These are phyloP conservation scores for Scleroderma citrinum DNA, from an alignment of 768 basidiomycete genomes.

Conservation along the genomic window DNA sequence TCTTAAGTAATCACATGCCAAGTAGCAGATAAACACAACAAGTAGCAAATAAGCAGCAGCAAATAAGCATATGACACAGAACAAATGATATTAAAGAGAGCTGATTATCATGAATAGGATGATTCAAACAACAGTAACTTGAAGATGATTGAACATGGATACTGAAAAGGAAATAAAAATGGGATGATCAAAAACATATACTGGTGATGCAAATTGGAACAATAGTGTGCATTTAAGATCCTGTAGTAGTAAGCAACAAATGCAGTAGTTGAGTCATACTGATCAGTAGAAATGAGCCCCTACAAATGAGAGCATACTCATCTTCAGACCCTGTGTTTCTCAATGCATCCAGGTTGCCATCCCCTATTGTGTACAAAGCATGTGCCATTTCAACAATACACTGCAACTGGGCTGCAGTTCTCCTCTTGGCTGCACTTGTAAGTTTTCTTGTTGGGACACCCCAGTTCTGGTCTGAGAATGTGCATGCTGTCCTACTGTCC, in stretches of 20 bases:
- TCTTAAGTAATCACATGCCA: no score
- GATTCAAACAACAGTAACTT: no score
- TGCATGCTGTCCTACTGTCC: conserved; percentile 1
- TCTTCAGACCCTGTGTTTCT: not conserved
- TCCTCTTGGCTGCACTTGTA: not conserved
- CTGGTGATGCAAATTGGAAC: not conserved
- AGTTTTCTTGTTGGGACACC: not conserved
- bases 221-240: not conserved
- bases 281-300: not conserved
- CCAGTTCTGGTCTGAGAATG: conserved; percentile 9
- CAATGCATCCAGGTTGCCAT: not conserved
- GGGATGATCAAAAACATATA: no score
- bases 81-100: no score
- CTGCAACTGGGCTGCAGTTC: not conserved
- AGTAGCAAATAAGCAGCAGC: conserved; percentile 7
- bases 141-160: no score
- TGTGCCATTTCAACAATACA: not conserved
- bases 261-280: not conserved
- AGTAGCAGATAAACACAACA: no score
- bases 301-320: not conserved
- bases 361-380: not conserved
- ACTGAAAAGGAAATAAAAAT: no score
- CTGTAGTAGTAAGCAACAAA: not conserved
- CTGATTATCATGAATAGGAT: no score
- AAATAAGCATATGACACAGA: no score